phyloP scores from a whole-genome alignment of 2,329 filamentous ascomycete species.

The Fusarium sp. region DNA sequence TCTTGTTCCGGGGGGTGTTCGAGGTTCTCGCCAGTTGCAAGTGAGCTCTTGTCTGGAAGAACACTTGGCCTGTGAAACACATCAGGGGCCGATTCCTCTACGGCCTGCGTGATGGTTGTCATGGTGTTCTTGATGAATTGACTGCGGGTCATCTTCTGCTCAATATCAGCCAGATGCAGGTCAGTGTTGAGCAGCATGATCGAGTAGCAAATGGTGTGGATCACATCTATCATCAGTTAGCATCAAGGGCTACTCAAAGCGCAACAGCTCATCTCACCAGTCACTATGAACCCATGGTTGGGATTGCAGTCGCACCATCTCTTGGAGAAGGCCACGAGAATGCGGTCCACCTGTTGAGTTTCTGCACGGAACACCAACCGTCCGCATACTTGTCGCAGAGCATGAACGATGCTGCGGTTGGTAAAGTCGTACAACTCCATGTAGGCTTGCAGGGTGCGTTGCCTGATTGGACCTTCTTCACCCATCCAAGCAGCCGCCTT shows the following conservation, averaged over 20 bases:
- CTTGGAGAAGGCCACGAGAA: slow-evolving; percentile 87
- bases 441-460: slow-evolving; percentile 77
- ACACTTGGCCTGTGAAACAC: slow-evolving; percentile 71
- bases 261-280: slow-evolving; percentile 66
- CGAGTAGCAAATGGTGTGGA: slow-evolving; percentile 97
- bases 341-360: slow-evolving; percentile 96
- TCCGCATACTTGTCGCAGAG: slow-evolving; percentile 83
- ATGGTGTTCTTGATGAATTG: slow-evolving; percentile 98
- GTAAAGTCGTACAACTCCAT: slow-evolving; percentile 93
- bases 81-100: slow-evolving; percentile 77
- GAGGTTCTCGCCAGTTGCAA: slow-evolving; percentile 49
- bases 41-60: slow-evolving; percentile 58
- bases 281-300: slow-evolving; percentile 90
- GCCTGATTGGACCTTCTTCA: slow-evolving; percentile 72
- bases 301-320: slow-evolving; percentile 96
- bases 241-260: slow-evolving; percentile 13
- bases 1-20: slow-evolving; percentile 53
- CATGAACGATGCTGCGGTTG: slow-evolving; percentile 81
- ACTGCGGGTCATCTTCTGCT: slow-evolving; percentile 92
- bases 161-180: slow-evolving; percentile 93
- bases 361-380: slow-evolving; percentile 88
- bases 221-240: slow-evolving; percentile 75
- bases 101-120: slow-evolving; percentile 83
- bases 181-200: slow-evolving; percentile 96
- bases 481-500: slow-evolving; percentile 91